Conservation (phyloP, 257 asterid genomes). For the Scutellaria barbata region DNA sequence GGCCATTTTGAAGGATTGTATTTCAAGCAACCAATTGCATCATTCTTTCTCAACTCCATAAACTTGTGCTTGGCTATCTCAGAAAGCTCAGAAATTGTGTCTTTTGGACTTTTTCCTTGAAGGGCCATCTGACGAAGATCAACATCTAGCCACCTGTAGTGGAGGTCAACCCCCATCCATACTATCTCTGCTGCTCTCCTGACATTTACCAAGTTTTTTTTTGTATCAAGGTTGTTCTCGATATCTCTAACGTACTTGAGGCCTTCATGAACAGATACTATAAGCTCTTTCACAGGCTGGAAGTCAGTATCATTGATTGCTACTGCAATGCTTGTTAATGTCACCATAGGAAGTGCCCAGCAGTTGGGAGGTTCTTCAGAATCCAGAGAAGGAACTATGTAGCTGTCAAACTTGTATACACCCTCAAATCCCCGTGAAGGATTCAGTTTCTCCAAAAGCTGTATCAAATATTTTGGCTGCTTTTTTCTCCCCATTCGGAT, state of each 20-base stretch:
- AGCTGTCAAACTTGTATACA: slow-evolving; percentile 58
- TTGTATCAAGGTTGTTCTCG: slow-evolving; percentile 53
- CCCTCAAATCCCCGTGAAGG: slow-evolving; percentile 59
- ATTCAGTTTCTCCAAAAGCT: slow-evolving; percentile 52
- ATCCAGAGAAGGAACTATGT: slow-evolving; percentile 56
- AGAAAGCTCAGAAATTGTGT: slow-evolving; percentile 56
- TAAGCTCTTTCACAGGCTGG: slow-evolving; percentile 45
- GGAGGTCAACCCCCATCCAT: slow-evolving; percentile 70
- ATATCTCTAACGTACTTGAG: slow-evolving; percentile 51
- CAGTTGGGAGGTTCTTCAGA: slow-evolving; percentile 68
- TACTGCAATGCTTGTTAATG: slow-evolving; percentile 77
- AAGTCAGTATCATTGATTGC: slow-evolving; percentile 48
- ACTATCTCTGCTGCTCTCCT: slow-evolving; percentile 71
- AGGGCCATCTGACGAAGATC: slow-evolving; percentile 54
- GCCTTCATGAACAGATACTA: slow-evolving; percentile 59
- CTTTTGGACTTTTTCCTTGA: slow-evolving; percentile 46
- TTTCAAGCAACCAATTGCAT: slow-evolving; percentile 36
- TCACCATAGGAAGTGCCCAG: slow-evolving; percentile 92
- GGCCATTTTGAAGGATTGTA: slow-evolving; percentile 73
- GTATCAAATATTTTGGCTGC: slow-evolving; percentile 59
- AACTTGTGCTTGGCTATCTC: slow-evolving; percentile 57
- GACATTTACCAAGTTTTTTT: slow-evolving; percentile 44
- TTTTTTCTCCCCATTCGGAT: slow-evolving; percentile 59
- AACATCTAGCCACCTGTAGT: slow-evolving; percentile 67
- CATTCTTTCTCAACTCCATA: slow-evolving; percentile 46